A percentile compares a stretch with the other conserved stretches of the same genome.
Conservation (phyloP, 225 moss, liverwort and hornwort species). For the Climacium dendroides region DNA sequence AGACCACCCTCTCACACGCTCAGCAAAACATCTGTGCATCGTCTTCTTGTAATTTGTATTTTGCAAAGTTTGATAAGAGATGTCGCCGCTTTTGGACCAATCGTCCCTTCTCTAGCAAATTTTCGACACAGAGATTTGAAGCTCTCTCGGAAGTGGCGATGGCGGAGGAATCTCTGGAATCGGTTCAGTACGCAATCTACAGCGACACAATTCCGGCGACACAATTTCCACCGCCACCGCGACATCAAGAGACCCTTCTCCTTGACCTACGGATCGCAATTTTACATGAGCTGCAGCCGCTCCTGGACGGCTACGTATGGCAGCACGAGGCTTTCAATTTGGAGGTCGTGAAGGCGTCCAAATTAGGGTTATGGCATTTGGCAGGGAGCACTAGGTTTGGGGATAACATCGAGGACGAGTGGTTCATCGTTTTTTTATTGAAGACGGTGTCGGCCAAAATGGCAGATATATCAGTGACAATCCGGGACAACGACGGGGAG, state of each 20-base stretch:
- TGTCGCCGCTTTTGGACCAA: background rate
- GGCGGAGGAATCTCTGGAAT: slow-evolving; percentile 22
- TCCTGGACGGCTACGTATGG: slow-evolving; percentile 66
- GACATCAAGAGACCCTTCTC: background rate
- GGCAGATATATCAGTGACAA: slow-evolving; percentile 36
- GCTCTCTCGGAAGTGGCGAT: background rate
- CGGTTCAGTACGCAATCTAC: slow-evolving; percentile 27
- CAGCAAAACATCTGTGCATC: background rate
- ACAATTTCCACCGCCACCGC: background rate
- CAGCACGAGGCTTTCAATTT: slow-evolving; percentile 77
- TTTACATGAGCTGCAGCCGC: slow-evolving; percentile 18
- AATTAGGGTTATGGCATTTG: slow-evolving; percentile 22
- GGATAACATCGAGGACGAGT: slow-evolving; percentile 91
- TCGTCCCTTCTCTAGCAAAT: background rate
- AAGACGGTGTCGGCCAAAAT: slow-evolving; percentile 31
- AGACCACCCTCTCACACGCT: background rate
- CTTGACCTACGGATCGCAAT: slow-evolving; percentile 21
- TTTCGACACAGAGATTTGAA: background rate
- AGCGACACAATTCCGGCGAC: background rate
- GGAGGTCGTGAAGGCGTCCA: slow-evolving; percentile 13
- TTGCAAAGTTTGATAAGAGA: background rate
- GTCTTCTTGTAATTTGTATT: background rate
- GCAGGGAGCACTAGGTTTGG: slow-evolving; percentile 57
- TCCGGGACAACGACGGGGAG: slow-evolving; percentile 81
- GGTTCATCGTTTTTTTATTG: slow-evolving; percentile 66